phyloP scores from a whole-genome alignment of 2,329 filamentous ascomycete species.

The Pseudocercospora musae region DNA sequence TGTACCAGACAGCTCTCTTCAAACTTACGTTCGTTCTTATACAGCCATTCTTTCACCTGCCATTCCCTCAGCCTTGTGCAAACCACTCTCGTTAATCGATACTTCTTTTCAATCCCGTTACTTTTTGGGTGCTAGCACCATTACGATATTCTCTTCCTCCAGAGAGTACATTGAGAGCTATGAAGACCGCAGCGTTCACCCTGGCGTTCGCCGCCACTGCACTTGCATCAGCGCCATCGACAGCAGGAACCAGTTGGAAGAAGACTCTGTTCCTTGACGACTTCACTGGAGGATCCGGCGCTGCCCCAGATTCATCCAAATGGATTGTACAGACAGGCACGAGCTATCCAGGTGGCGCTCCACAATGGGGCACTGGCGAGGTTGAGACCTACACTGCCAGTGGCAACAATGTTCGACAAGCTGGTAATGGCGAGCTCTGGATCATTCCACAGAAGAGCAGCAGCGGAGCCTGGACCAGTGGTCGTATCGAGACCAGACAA shows the following conservation, averaged over 20 bases:
- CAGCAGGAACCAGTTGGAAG: slow-evolving; percentile 16
- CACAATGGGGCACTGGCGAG: slow-evolving; percentile 51
- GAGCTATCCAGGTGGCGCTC: slow-evolving; percentile 44
- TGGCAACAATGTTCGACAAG: slow-evolving; percentile 42
- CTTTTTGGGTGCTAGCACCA: not conserved
- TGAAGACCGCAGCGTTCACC: slow-evolving; percentile 18
- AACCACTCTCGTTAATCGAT: not conserved
- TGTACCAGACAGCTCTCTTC: not conserved
- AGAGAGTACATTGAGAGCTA: slow-evolving; percentile 4
- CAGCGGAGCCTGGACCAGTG: slow-evolving; percentile 22
- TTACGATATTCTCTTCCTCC: not conserved
- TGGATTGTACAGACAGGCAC: slow-evolving; percentile 49
- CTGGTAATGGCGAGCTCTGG: slow-evolving; percentile 37
- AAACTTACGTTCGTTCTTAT: slow-evolving; percentile 1
- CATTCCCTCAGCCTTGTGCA: slow-evolving; percentile 3
- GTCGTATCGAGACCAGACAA: slow-evolving; percentile 23
- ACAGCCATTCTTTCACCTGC: slow-evolving; percentile 5
- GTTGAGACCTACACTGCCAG: slow-evolving; percentile 47
- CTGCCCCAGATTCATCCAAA: slow-evolving; percentile 39
- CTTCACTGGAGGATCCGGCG: slow-evolving; percentile 34
- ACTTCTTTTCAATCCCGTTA: not conserved
- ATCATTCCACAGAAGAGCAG: slow-evolving; percentile 37
- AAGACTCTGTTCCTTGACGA: slow-evolving; percentile 34
- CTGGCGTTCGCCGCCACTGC: slow-evolving; percentile 13
- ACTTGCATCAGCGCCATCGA: slow-evolving; percentile 16